These are phyloP conservation scores for Venturia oleaginea DNA, from an alignment of 2,329 filamentous ascomycete genomes.

Conservation along the genomic window DNA sequence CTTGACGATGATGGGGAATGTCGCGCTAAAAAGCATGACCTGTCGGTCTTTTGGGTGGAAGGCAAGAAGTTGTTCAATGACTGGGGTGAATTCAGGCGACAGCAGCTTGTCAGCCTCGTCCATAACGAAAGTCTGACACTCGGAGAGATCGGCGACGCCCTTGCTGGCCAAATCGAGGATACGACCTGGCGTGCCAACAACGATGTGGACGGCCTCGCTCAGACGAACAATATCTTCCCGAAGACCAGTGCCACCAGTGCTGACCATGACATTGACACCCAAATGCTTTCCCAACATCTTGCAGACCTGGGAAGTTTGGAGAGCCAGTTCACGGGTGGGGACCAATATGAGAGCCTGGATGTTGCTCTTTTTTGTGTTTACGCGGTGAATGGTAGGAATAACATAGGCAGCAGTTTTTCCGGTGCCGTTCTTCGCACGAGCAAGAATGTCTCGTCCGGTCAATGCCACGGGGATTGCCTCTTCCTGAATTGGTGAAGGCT, in stretches of 20 bases:
- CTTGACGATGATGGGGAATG: slow-evolving; percentile 94
- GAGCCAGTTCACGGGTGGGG: slow-evolving; percentile 89
- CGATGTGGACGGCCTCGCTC: slow-evolving; percentile 89
- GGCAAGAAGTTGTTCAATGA: slow-evolving; percentile 89
- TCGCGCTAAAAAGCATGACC: slow-evolving; percentile 98
- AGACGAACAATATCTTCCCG: slow-evolving; percentile 95
- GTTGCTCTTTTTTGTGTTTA: slow-evolving; percentile 94
- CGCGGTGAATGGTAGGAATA: slow-evolving; percentile 87
- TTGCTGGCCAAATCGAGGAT: slow-evolving; percentile 95
- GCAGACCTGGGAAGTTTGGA: slow-evolving; percentile 98
- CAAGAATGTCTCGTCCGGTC: slow-evolving; percentile 88
- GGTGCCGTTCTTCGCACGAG: slow-evolving; percentile 95
- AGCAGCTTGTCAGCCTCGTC: slow-evolving; percentile 98
- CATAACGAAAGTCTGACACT: slow-evolving; percentile 98
- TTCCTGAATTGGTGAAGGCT: slow-evolving; percentile 98
- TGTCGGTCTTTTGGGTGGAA: slow-evolving; percentile 97
- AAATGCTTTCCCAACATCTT: slow-evolving; percentile 97
- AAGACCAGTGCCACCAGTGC: slow-evolving; percentile 87
- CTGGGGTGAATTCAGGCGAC: slow-evolving; percentile 91
- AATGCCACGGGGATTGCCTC: slow-evolving; percentile 95
- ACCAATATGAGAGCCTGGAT: slow-evolving; percentile 95
- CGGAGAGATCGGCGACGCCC: slow-evolving; percentile 88
- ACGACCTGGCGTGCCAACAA: slow-evolving; percentile 92
- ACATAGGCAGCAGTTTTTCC: slow-evolving; percentile 98
- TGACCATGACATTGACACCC: slow-evolving; percentile 98